A percentile compares a stretch with the other conserved stretches of the same genome.
Evolutionary conservation across 352 stramenopile species (phyloP).

Genomic region (Globisporangium heterothallicum): DNA sequence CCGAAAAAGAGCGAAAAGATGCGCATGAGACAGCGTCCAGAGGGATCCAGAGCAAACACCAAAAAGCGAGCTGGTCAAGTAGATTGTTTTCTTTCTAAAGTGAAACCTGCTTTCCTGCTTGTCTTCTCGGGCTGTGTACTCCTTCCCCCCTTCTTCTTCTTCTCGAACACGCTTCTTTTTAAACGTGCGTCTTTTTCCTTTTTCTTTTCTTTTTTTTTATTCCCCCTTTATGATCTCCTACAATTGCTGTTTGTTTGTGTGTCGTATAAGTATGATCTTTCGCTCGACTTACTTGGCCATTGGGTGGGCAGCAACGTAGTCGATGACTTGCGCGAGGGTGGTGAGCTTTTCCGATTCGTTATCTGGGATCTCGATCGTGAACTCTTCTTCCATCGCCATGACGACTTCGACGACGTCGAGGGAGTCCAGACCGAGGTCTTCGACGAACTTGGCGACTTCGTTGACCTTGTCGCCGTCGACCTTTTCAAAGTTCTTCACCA

Average conservation of each 20-base stretch:
- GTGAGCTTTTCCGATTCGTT: slow-evolving; percentile 99
- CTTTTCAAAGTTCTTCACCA: slow-evolving; percentile 99
- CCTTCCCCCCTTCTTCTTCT: no score
- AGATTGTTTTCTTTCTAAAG: no score
- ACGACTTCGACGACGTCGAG: slow-evolving; percentile 95
- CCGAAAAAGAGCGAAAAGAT: no score
- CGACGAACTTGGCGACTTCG: slow-evolving; percentile 93
- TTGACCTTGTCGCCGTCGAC: slow-evolving; percentile 93
- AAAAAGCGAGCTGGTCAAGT: no score
- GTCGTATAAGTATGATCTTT: background rate
- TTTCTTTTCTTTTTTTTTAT: slow-evolving; percentile 13
- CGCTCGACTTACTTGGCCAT: slow-evolving; percentile 99
- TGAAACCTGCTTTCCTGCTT: no score
- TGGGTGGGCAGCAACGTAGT: slow-evolving; percentile 98
- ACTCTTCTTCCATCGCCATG: slow-evolving; percentile 99
- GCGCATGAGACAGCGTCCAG: no score
- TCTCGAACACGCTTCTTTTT: no score
- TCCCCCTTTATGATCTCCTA: slow-evolving; percentile 12
- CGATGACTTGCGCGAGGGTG: slow-evolving; percentile 94
- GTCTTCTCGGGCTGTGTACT: no score
- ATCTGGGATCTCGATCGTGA: slow-evolving; percentile 99
- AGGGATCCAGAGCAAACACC: no score
- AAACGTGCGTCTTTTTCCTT: slow-evolving; percentile 4
- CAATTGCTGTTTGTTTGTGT: slow-evolving; percentile 4
- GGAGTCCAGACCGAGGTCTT: slow-evolving; percentile 98